phyloP scores from a whole-genome alignment of 768 basidiomycete species.

The Kwoniella shandongensis region DNA sequence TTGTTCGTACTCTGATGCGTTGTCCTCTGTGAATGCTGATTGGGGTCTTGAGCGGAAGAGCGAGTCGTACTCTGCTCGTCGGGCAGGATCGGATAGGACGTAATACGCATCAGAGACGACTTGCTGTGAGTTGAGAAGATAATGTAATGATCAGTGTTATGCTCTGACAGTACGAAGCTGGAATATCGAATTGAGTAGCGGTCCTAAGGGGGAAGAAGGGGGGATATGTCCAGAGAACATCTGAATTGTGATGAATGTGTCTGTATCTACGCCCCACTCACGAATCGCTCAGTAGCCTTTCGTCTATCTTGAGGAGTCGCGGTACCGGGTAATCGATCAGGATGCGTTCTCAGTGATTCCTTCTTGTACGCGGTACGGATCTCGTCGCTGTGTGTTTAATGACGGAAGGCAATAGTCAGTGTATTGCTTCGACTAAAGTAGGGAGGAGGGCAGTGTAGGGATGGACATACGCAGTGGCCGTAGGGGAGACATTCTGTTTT shows the following conservation, averaged over 20 bases:
- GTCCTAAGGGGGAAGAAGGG: too few relatives aligned
- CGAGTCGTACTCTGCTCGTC: slow-evolving; percentile 55
- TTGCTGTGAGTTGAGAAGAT: slow-evolving; percentile 54
- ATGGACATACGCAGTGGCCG: slow-evolving; percentile 37
- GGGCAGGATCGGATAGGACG: slow-evolving; percentile 74
- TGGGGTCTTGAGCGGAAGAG: slow-evolving; percentile 43
- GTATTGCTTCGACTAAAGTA: not conserved
- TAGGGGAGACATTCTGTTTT: slow-evolving; percentile 36
- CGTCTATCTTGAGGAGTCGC: slow-evolving; percentile 70
- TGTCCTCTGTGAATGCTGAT: slow-evolving; percentile 46
- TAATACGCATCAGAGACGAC: slow-evolving; percentile 93
- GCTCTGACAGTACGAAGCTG: too few relatives aligned
- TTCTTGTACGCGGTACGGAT: slow-evolving; percentile 50
- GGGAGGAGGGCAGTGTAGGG: not conserved
- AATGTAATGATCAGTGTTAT: too few relatives aligned
- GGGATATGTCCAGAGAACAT: too few relatives aligned
- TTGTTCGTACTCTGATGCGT: slow-evolving; percentile 42
- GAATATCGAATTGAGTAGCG: too few relatives aligned
- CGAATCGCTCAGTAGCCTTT: slow-evolving; percentile 74
- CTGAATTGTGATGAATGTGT: too few relatives aligned
- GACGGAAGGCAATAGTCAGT: slow-evolving; percentile 2
- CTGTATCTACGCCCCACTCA: too few relatives aligned
- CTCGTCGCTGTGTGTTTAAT: slow-evolving; percentile 36
- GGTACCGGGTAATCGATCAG: slow-evolving; percentile 70
- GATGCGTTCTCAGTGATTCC: slow-evolving; percentile 69